phyloP scores from a whole-genome alignment of 306 rosid genomes.

The Quercus agrifolia region DNA sequence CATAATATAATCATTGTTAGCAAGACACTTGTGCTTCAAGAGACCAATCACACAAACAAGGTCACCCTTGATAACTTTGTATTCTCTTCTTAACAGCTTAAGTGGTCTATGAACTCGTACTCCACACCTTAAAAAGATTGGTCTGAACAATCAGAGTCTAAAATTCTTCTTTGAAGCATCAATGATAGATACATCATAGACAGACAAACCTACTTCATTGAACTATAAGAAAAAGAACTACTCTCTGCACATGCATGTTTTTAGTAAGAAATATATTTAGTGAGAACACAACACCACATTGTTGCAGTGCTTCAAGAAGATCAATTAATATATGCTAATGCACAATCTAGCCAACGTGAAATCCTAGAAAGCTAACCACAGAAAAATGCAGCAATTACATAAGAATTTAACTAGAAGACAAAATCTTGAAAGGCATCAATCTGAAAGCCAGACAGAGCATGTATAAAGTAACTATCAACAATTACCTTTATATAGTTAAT shows the following conservation, averaged over 20 bases:
- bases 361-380: background rate
- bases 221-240: background rate
- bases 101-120: background rate
- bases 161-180: background rate
- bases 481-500: constrained; percentile 91
- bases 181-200: background rate
- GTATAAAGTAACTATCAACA: constrained; percentile 10
- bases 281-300: background rate
- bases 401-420: background rate
- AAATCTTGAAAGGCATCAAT: background rate
- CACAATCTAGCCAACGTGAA: background rate
- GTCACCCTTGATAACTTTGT: background rate
- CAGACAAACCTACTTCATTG: background rate
- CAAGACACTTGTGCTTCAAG: background rate
- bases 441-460: background rate
- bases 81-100: background rate
- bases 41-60: background rate
- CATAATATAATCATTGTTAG: background rate
- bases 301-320: background rate
- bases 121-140: background rate
- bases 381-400: background rate
- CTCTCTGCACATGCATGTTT: background rate
- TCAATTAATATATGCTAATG: background rate
- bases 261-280: background rate
- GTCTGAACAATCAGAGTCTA: background rate